These are phyloP conservation scores for Trichoderma semiorbis DNA, from an alignment of 2,329 filamentous ascomycete species.

Conservation along the genomic window DNA sequence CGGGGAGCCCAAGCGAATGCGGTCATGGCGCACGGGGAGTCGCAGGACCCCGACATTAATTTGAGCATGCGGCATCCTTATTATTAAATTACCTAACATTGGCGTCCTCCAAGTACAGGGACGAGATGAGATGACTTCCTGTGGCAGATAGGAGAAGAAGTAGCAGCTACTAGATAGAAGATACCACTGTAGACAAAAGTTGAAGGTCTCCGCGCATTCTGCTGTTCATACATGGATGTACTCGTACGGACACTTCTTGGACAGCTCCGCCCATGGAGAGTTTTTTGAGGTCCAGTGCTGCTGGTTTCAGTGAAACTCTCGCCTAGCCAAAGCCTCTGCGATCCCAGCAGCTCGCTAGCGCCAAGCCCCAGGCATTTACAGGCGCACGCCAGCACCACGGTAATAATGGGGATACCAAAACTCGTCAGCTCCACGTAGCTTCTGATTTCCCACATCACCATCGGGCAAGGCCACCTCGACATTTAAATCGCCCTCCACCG, in stretches of 20 bases:
- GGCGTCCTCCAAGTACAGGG: neutral
- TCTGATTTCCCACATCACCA: slow-evolving; percentile 4
- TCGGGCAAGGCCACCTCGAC: neutral
- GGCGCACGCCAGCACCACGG: neutral
- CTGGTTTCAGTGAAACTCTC: neutral
- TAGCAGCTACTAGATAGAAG: neutral
- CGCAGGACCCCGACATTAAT: neutral
- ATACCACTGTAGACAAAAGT: neutral
- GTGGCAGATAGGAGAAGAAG: neutral
- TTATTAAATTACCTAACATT: neutral
- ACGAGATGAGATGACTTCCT: neutral
- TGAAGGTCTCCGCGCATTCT: neutral
- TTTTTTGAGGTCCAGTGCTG: neutral
- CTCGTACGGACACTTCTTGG: neutral
- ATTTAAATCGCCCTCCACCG: neutral
- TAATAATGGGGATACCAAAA: slow-evolving; percentile 5
- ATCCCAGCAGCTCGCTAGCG: neutral
- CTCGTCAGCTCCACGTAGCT: slow-evolving; percentile 14
- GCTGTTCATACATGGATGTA: too few relatives aligned
- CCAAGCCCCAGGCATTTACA: slow-evolving; percentile 6
- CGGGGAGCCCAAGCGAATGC: slow-evolving; percentile 1
- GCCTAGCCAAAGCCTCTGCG: neutral
- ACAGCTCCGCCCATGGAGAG: neutral
- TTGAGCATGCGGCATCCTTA: neutral
- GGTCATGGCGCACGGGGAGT: neutral